Conservation (phyloP, 371 early-diverging fungal species). For the Mucor irregularis region DNA sequence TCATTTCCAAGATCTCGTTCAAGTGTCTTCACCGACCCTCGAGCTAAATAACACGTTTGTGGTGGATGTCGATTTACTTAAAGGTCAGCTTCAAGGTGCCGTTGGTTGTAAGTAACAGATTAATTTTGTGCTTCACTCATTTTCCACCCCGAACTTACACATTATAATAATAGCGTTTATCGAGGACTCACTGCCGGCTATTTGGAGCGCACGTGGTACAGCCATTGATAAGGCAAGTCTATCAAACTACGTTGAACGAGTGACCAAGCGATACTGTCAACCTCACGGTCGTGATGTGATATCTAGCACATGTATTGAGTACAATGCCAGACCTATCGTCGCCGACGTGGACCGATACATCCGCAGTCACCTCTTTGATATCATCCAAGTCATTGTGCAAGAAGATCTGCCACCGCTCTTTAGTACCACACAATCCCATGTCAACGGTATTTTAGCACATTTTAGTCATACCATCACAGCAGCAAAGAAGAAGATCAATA, state of each 20-base stretch:
- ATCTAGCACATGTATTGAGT: slow-evolving; percentile 5
- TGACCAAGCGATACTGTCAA: background rate
- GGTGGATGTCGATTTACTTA: slow-evolving; percentile 35
- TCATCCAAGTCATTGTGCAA: slow-evolving; percentile 3
- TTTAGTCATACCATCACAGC: slow-evolving; percentile 5
- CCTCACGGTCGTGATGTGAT: background rate
- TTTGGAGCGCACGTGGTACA: slow-evolving; percentile 34
- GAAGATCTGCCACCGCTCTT: slow-evolving; percentile 18
- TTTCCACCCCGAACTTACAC: background rate
- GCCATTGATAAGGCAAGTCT: slow-evolving; percentile 26
- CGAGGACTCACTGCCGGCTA: slow-evolving; percentile 35
- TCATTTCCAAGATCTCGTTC: slow-evolving; percentile 35
- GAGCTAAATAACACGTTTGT: slow-evolving; percentile 5
- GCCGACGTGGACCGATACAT: slow-evolving; percentile 16
- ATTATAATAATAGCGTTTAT: slow-evolving; percentile 25
- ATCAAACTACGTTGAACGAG: slow-evolving; percentile 18
- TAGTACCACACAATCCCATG: slow-evolving; percentile 15
- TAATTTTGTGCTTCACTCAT: background rate
- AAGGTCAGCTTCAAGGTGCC: slow-evolving; percentile 40
- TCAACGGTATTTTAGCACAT: slow-evolving; percentile 19
- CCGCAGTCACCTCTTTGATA: slow-evolving; percentile 6
- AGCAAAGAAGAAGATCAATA: background rate
- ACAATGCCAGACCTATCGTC: slow-evolving; percentile 4
- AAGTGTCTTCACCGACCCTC: slow-evolving; percentile 14
- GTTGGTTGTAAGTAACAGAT: slow-evolving; percentile 31